Evolutionary conservation across 2,329 filamentous ascomycete species (phyloP).

Genomic region (Alternaria alternata): DNA sequence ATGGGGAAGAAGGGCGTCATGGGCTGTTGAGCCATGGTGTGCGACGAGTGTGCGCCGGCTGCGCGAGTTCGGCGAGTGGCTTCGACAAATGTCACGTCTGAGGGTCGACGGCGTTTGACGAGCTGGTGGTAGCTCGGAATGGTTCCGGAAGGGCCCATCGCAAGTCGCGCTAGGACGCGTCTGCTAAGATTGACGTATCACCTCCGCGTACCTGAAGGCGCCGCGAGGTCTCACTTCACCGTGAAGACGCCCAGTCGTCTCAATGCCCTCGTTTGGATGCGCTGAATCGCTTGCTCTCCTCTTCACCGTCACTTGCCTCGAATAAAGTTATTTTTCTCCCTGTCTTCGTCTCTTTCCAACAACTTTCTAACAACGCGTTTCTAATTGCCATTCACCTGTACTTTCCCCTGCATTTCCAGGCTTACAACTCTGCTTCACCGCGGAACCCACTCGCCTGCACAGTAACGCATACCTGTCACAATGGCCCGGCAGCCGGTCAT

Average conservation of each 20-base stretch:
- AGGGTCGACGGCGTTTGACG: neutral
- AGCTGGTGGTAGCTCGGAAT: neutral
- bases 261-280: neutral
- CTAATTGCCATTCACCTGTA: conserved; percentile 1
- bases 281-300: neutral
- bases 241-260: neutral
- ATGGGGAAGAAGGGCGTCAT: conserved; percentile 59
- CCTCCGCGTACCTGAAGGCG: neutral
- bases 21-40: conserved; percentile 43
- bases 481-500: conserved; percentile 34
- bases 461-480: neutral
- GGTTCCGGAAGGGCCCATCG: neutral
- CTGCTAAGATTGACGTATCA: neutral
- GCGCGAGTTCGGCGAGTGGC: conserved; percentile 1
- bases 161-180: conserved; percentile 15
- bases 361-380: neutral
- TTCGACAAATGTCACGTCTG: neutral
- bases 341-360: neutral
- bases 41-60: conserved; percentile 11
- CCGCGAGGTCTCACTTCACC: conserved; percentile 13
- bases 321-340: neutral
- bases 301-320: conserved; percentile 11
- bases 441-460: neutral
- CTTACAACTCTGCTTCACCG: neutral
- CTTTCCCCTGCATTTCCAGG: neutral